Base-by-base conservation (phyloP, 768 basidiomycete species). In the Auricularia heimuer region DNA sequence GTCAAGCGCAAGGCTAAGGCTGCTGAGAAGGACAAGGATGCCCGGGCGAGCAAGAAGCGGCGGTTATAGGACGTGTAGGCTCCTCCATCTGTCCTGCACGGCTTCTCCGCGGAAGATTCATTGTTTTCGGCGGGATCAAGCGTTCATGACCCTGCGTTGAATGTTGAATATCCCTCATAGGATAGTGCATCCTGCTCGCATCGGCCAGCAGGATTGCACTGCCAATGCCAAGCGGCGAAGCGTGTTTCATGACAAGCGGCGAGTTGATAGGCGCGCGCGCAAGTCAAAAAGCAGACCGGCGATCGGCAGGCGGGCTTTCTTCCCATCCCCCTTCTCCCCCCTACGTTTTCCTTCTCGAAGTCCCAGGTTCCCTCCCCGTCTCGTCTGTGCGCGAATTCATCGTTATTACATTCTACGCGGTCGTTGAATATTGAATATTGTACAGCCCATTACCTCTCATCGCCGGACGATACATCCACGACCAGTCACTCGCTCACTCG, bases 1-100 rank as follows among this genome's bases (percentile, higher is more conserved):
- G 86, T 97, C 39, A 97, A 97, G 77, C 80, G 92, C 65, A 94
- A 90, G 75, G 88, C 83, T 65, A 70, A 72, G 12, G 69, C 73
- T 21, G 39, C 39, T 14, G 39, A 42, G 39, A 51, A 51, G 14
- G 47, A 51, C 47, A 10, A 18, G 14, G 21, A 21, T 18, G 47
- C 18, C 10, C 14, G 47, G 10, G 47, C 47, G 47, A 21, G 47
- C 21, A 51, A 51, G 47, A 51, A 21, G 18, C 8, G 21, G 47
- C 47, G 47, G 39, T 14, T 42, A 8, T 42, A 42, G 39, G 12
- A 7, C 39, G 8, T 42, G 39, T 42, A 8, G 39, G 39, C 39
- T 8, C 39, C 39, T 7, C 39, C 39, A 42, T 14, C 12, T 42
- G 39, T 14, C 7, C 39, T 42, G 8, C 39, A 14, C 8, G 39